Evolutionary conservation across 2,329 filamentous ascomycete genomes (phyloP).

Genomic region (Xylaria sp.): DNA sequence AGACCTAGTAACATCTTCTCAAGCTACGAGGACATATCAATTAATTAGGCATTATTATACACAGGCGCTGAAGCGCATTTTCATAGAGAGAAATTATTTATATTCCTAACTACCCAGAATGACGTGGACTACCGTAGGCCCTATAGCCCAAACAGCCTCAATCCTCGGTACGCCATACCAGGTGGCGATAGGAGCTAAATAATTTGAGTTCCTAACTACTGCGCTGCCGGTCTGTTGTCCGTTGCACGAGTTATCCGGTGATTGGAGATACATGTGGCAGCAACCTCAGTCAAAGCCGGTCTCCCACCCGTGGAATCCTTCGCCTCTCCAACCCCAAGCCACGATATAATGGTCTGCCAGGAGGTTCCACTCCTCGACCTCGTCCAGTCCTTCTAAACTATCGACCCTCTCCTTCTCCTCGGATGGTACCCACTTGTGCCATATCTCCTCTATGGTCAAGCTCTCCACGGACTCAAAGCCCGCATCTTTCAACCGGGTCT

Average conservation of each 20-base stretch:
- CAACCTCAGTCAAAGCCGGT: slow-evolving; percentile 3
- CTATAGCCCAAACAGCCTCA: no score
- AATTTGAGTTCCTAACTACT: no score
- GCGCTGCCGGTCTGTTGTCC: background rate
- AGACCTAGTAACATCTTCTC: no score
- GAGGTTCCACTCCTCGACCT: slow-evolving; percentile 91
- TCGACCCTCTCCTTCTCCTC: slow-evolving; percentile 81
- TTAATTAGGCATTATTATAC: no score
- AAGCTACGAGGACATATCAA: no score
- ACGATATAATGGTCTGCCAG: slow-evolving; percentile 88
- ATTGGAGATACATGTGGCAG: background rate
- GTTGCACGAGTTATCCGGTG: background rate
- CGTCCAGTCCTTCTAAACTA: slow-evolving; percentile 82
- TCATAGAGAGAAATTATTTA: no score
- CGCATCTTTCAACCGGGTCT: slow-evolving; percentile 63
- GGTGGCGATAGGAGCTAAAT: no score
- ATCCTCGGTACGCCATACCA: no score
- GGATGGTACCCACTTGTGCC: slow-evolving; percentile 70
- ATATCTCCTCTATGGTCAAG: slow-evolving; percentile 61
- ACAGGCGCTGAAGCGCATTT: no score
- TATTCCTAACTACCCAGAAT: no score
- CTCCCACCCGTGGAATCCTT: slow-evolving; percentile 38
- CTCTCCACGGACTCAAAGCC: slow-evolving; percentile 60
- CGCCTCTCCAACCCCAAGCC: slow-evolving; percentile 80
- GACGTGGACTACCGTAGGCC: no score